Evolutionary conservation across 1,139 yeast genomes (phyloP).

Genomic region (Blastobotrys elegans): DNA sequence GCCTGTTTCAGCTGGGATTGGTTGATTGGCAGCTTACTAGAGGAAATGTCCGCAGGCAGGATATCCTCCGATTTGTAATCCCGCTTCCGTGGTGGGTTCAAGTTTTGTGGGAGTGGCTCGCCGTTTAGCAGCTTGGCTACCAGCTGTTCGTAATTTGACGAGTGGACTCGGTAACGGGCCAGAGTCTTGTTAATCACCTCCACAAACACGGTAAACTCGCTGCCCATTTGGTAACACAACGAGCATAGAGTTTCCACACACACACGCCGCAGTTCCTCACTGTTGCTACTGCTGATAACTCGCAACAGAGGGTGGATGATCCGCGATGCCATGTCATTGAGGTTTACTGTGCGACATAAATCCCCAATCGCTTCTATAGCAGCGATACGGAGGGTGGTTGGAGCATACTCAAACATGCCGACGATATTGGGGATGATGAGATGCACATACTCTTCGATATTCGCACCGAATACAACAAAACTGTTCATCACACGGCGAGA

Average conservation of each 20-base stretch:
- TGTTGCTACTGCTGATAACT: constrained; percentile 48
- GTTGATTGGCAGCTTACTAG: constrained; percentile 74
- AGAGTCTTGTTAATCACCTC: constrained; percentile 78
- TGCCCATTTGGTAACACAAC: constrained; percentile 72
- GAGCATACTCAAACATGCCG: constrained; percentile 69
- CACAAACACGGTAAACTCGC: constrained; percentile 79
- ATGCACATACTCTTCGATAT: constrained; percentile 84
- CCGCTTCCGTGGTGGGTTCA: constrained; percentile 46
- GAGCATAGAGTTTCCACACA: constrained; percentile 79
- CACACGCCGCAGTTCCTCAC: constrained; percentile 59
- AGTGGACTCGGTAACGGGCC: constrained; percentile 58
- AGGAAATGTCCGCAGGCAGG: constrained; percentile 60
- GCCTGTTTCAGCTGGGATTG: constrained; percentile 72
- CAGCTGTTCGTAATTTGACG: constrained; percentile 73
- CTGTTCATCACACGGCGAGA: constrained; percentile 77
- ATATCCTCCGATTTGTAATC: constrained; percentile 48
- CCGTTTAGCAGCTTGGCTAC: constrained; percentile 74
- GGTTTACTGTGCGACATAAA: constrained; percentile 63
- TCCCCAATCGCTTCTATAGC: constrained; percentile 86
- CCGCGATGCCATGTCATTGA: constrained; percentile 86
- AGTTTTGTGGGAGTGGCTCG: constrained; percentile 81
- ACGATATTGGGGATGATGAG: constrained; percentile 81
- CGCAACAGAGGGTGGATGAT: constrained; percentile 83
- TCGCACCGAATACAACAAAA: constrained; percentile 83
- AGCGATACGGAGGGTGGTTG: constrained; percentile 53